These are phyloP conservation scores for Hypoxylon sp. DNA, from an alignment of 2,329 filamentous ascomycete species.

Conservation along the genomic window DNA sequence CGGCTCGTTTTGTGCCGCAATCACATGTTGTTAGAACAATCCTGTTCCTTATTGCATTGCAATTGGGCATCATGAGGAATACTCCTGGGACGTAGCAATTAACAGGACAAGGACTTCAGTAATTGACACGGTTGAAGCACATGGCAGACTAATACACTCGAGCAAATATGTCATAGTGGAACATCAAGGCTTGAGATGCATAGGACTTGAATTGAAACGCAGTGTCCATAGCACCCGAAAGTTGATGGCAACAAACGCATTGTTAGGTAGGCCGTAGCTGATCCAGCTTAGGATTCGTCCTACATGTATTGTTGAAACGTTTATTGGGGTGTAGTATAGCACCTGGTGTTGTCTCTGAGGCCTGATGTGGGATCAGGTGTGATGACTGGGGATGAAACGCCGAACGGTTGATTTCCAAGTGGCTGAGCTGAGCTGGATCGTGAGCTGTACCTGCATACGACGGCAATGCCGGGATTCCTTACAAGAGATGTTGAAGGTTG, in stretches of 20 bases:
- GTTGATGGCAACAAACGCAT: background rate
- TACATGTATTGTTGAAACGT: slow-evolving; percentile 6
- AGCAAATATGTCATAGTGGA: too few relatives aligned
- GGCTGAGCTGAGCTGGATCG: slow-evolving; percentile 7
- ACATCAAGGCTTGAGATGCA: slow-evolving; percentile 8
- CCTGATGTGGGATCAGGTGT: too few relatives aligned
- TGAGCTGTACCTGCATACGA: slow-evolving; percentile 19
- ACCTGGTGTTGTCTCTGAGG: background rate
- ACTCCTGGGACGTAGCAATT: background rate
- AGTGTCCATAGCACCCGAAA: too few relatives aligned
- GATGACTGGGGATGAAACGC: slow-evolving; percentile 4
- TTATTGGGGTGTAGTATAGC: background rate
- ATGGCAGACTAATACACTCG: too few relatives aligned
- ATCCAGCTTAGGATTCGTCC: slow-evolving; percentile 1
- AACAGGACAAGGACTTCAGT: background rate
- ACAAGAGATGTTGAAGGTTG: background rate
- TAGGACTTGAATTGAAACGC: slow-evolving; percentile 19
- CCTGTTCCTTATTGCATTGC: background rate
- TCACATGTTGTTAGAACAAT: background rate
- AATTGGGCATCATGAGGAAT: background rate
- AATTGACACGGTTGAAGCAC: background rate
- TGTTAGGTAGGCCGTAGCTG: background rate
- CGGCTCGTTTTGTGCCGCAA: background rate
- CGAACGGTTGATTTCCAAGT: background rate
- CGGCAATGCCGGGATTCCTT: background rate